Evolutionary conservation across 352 stramenopile genomes (phyloP).

Genomic region (Pilasporangium apinafurcum): DNA sequence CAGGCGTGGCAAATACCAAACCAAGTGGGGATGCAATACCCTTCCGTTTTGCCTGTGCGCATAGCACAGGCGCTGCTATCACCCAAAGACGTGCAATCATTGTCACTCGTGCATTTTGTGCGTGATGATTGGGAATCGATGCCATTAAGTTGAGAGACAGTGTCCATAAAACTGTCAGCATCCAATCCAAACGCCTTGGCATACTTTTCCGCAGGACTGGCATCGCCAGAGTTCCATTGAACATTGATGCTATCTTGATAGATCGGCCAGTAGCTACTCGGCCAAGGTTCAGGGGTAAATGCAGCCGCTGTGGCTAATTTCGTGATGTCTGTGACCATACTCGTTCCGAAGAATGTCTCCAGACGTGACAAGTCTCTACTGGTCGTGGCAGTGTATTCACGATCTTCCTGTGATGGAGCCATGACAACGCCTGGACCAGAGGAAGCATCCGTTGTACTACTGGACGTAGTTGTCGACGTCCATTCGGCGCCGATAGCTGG

Average conservation of each 20-base stretch:
- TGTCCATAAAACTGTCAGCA: conserved; percentile 24
- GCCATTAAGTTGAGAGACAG: conserved; percentile 35
- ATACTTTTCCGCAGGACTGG: conserved; percentile 48
- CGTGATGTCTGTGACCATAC: conserved; percentile 43
- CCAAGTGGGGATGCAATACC: conserved; percentile 51
- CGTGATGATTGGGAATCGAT: conserved; percentile 33
- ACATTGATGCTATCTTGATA: conserved; percentile 65
- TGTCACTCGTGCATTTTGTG: conserved; percentile 14
- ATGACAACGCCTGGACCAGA: conserved; percentile 4
- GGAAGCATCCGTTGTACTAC: not conserved
- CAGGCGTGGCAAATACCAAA: conserved; percentile 61
- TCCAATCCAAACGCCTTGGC: conserved; percentile 40
- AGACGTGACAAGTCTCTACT: conserved; percentile 39
- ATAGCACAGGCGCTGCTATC: conserved; percentile 39
- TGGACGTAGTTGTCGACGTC: conserved; percentile 3
- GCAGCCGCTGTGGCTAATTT: conserved; percentile 36
- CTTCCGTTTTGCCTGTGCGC: conserved; percentile 12
- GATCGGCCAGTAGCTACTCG: conserved; percentile 62
- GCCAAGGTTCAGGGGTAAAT: conserved; percentile 47
- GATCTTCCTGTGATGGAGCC: conserved; percentile 5
- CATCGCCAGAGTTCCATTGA: conserved; percentile 20
- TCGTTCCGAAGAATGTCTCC: conserved; percentile 34
- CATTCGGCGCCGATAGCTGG: conserved; percentile 20
- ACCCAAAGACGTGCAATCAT: conserved; percentile 23
- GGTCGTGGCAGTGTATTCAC: conserved; percentile 2